phyloP scores from a whole-genome alignment of 352 stramenopile species.

The Achlya hypogyna region DNA sequence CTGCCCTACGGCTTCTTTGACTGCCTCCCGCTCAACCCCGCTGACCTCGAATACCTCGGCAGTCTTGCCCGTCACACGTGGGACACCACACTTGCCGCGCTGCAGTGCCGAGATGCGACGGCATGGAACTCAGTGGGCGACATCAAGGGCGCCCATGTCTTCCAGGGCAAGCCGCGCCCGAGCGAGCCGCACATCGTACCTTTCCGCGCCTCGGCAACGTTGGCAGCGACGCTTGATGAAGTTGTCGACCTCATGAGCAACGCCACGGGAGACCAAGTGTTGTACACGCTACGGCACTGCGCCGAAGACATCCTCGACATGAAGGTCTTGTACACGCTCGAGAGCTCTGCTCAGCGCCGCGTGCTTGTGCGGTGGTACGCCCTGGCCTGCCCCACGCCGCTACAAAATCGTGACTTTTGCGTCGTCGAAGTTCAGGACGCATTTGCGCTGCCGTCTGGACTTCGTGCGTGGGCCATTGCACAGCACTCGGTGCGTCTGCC shows the following conservation, averaged over 20 bases:
- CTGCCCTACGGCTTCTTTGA: neutral
- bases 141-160: neutral
- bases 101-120: neutral
- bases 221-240: neutral
- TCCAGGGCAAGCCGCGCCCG: neutral
- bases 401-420: constrained; percentile 13
- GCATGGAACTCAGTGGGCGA: neutral
- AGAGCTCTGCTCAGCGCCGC: neutral
- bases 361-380: constrained; percentile 3
- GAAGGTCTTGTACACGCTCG: neutral
- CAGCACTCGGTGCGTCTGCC: neutral
- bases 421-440: constrained; percentile 11
- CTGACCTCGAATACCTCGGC: neutral
- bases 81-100: neutral
- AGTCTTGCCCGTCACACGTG: neutral
- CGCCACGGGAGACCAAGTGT: neutral
- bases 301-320: neutral
- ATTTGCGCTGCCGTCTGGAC: neutral
- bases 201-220: neutral
- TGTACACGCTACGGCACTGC: neutral
- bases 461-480: neutral
- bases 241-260: neutral
- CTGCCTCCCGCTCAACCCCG: neutral
- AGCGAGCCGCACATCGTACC: neutral
- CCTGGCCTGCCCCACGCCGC: neutral